Conservation (phyloP, 805 yeast genomes). For the Metschnikowia chrysomelidarum region DNA sequence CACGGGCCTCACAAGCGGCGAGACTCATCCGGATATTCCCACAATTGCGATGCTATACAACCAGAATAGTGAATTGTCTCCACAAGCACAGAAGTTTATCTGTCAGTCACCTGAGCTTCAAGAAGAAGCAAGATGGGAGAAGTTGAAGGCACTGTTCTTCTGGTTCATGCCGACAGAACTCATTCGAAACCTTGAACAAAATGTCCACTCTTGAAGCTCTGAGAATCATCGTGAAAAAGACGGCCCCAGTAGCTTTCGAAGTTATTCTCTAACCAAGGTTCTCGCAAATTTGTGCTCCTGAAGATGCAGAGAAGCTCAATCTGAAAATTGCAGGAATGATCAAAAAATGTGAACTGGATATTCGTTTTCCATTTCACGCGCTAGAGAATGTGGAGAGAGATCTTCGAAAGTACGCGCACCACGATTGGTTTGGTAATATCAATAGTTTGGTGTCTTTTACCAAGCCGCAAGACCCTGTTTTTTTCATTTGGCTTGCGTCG, state of each 20-base stretch:
- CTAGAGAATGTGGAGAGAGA: no score
- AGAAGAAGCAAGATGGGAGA: constrained; percentile 8
- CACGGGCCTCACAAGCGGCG: constrained; percentile 3
- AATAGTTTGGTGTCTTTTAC: no score
- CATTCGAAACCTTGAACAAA: background rate
- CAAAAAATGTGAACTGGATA: no score
- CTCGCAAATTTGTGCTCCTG: no score
- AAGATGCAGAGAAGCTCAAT: no score
- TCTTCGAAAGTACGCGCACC: no score
- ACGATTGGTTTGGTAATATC: no score
- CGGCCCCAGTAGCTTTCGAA: background rate
- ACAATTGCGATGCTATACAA: constrained; percentile 6
- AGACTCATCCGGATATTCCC: constrained; percentile 3
- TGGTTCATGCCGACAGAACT: background rate
- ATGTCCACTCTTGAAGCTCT: constrained; percentile 3
- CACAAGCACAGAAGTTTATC: constrained; percentile 3
- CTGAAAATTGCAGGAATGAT: no score
- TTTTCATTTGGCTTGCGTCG: no score
- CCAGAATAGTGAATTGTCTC: constrained; percentile 1
- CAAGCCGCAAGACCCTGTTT: no score
- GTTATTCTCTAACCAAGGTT: background rate
- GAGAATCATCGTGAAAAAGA: constrained; percentile 4
- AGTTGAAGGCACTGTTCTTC: constrained; percentile 4
- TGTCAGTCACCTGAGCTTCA: constrained; percentile 2
- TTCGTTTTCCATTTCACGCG: no score